Percentiles rank a stretch among this genome's conserved stretches.
Conservation (phyloP, 31 red algal genomes). For the Porphyra umbilicalis region DNA sequence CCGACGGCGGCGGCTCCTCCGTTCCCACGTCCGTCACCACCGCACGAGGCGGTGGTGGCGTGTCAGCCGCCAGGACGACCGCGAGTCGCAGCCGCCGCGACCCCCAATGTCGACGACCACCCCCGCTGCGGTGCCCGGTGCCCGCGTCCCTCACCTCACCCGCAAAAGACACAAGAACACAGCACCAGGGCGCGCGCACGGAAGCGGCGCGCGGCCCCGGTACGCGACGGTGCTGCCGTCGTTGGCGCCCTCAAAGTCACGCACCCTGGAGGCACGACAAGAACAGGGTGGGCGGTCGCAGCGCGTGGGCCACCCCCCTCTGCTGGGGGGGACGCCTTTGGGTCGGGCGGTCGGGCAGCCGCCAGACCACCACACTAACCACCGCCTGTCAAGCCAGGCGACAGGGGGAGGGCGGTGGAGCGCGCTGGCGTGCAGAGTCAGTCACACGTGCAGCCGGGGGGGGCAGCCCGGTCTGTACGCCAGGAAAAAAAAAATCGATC, state of each 20-base stretch:
- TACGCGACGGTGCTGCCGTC: not conserved
- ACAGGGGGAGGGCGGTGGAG: not conserved
- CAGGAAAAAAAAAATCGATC: not conserved
- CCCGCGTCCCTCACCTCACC: not conserved
- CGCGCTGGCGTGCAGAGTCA: not conserved
- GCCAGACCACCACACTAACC: not conserved
- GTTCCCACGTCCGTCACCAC: not conserved
- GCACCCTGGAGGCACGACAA: not conserved
- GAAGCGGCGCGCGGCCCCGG: not conserved
- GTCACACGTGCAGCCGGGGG: not conserved
- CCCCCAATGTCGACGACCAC: not conserved
- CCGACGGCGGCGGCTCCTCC: not conserved
- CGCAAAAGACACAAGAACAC: not conserved
- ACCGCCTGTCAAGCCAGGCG: not conserved
- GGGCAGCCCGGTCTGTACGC: not conserved
- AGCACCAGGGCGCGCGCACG: not conserved
- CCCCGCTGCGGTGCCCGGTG: not conserved
- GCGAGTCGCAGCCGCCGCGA: not conserved
- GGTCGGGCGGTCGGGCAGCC: not conserved
- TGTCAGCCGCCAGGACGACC: not conserved
- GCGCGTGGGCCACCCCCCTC: not conserved
- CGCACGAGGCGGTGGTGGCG: not conserved
- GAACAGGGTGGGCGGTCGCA: not conserved
- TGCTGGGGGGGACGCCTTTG: not conserved
- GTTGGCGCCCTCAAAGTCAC: not conserved